These are phyloP conservation scores for Sutorius australiensis DNA, from an alignment of 768 basidiomycete species.

Conservation along the genomic window DNA sequence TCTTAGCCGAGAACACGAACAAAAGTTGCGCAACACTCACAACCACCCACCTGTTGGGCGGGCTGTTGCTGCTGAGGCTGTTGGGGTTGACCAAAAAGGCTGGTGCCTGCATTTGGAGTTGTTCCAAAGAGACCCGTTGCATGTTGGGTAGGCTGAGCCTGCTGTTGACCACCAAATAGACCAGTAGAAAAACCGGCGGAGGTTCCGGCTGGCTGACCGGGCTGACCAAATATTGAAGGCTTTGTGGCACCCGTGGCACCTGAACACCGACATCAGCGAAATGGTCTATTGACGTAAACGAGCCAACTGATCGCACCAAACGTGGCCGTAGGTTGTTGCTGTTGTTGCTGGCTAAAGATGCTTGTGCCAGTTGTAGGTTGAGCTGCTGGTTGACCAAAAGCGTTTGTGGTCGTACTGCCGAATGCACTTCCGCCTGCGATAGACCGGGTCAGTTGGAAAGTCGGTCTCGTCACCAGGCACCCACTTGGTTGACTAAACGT, in stretches of 20 bases:
- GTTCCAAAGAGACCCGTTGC: conserved; percentile 31
- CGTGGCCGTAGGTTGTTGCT: conserved; percentile 31
- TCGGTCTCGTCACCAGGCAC: not conserved
- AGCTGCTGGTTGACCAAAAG: conserved; percentile 29
- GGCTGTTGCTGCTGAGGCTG: conserved; percentile 36
- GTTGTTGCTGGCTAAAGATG: conserved; percentile 38
- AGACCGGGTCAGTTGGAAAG: not conserved
- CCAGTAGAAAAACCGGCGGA: conserved; percentile 36
- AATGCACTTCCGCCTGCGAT: conserved; percentile 22
- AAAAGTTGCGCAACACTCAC: conserved; percentile 25
- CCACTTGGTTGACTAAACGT: conserved; percentile 27
- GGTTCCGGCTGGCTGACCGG: conserved; percentile 38
- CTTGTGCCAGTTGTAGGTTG: conserved; percentile 21
- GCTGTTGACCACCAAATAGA: conserved; percentile 27
- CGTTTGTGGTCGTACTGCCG: conserved; percentile 14
- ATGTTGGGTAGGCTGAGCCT: conserved; percentile 22
- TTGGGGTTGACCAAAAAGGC: conserved; percentile 34
- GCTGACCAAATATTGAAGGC: conserved; percentile 48
- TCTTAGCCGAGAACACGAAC: not conserved
- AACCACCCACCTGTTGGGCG: conserved; percentile 35
- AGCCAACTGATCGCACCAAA: conserved; percentile 44
- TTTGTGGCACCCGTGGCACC: conserved; percentile 37
- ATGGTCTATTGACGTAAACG: not conserved
- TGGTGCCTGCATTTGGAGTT: conserved; percentile 15
- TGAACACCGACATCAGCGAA: conserved; percentile 9